A percentile compares a stretch with the other conserved stretches of the same genome.
Evolutionary conservation across 192 early-diverging fungal genomes (phyloP).

Genomic region (Pilobolus umbonatus): DNA sequence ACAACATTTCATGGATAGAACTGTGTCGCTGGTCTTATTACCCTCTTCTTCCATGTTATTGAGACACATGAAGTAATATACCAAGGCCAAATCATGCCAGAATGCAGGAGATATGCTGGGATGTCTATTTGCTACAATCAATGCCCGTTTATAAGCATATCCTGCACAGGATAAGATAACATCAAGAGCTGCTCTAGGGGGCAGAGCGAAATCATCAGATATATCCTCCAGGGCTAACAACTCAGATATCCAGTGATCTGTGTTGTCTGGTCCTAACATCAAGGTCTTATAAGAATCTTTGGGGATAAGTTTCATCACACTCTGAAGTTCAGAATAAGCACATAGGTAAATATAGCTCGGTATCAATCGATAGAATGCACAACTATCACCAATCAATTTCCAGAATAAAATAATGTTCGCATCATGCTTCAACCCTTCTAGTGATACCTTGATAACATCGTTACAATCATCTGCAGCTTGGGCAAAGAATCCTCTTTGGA

Average conservation of each 20-base stretch:
- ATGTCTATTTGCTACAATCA: constrained; percentile 40
- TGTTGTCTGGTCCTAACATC: constrained; percentile 28
- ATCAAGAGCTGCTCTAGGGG: constrained; percentile 31
- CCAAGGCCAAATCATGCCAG: constrained; percentile 52
- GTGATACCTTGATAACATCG: constrained; percentile 36
- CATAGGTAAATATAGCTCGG: constrained; percentile 44
- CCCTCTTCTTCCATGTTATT: constrained; percentile 7
- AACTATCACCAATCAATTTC: constrained; percentile 59
- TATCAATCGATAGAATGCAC: constrained; percentile 39
- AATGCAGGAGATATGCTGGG: constrained; percentile 33
- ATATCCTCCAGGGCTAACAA: constrained; percentile 5
- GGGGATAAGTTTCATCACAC: constrained; percentile 18
- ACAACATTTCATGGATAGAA: constrained; percentile 40
- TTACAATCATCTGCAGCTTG: constrained; percentile 54
- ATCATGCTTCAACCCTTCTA: constrained; percentile 23
- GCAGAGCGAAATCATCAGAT: constrained; percentile 27
- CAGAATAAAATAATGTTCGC: constrained; percentile 44
- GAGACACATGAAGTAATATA: constrained; percentile 39
- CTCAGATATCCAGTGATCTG: constrained; percentile 24
- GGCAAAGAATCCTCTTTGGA: constrained; percentile 59
- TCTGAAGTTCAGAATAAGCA: constrained; percentile 20
- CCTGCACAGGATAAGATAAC: constrained; percentile 43
- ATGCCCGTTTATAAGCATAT: constrained; percentile 48
- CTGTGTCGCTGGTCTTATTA: too few relatives aligned
- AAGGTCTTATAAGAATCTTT: constrained; percentile 33